Evolutionary conservation across 2,329 filamentous ascomycete species (phyloP).

Genomic region (Monosporascus sp.): DNA sequence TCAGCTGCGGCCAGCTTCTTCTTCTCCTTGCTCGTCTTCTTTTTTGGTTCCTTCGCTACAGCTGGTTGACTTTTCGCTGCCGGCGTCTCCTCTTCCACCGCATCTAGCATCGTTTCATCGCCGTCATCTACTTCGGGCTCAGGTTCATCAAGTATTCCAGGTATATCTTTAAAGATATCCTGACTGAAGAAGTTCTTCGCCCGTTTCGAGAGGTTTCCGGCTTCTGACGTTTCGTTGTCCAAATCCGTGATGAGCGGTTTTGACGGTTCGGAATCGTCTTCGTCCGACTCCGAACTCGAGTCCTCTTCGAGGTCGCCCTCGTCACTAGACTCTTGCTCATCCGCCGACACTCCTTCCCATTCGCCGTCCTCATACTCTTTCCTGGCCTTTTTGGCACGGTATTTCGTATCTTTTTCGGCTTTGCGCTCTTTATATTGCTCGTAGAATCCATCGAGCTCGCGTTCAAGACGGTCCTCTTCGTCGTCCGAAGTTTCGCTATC

Average conservation of each 20-base stretch:
- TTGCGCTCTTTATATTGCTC: constrained; percentile 77
- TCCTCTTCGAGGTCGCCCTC: constrained; percentile 57
- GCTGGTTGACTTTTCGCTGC: constrained; percentile 9
- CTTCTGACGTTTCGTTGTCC: constrained; percentile 44
- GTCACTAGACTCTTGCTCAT: constrained; percentile 54
- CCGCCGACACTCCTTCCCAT: constrained; percentile 82
- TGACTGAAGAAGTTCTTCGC: constrained; percentile 90
- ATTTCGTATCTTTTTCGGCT: constrained; percentile 77
- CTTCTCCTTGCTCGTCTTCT: constrained; percentile 16
- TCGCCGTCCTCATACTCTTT: constrained; percentile 79
- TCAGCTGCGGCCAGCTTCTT: constrained; percentile 13
- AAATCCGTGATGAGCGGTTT: constrained; percentile 59
- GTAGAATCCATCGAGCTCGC: constrained; percentile 84
- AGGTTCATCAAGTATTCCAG: constrained; percentile 57
- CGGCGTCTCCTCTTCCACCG: constrained; percentile 22
- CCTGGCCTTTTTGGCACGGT: constrained; percentile 82
- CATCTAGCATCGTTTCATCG: constrained; percentile 25
- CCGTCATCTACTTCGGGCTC: constrained; percentile 22
- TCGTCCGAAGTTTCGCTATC: constrained; percentile 63
- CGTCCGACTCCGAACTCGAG: constrained; percentile 58
- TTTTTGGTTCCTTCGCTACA: constrained; percentile 19
- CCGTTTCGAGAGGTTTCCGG: constrained; percentile 69
- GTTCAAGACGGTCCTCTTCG: constrained; percentile 77
- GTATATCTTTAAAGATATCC: constrained; percentile 85
- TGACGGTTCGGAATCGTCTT: constrained; percentile 43